Base-by-base conservation (phyloP, 1,139 yeast species). In the Pichia sp. region DNA sequence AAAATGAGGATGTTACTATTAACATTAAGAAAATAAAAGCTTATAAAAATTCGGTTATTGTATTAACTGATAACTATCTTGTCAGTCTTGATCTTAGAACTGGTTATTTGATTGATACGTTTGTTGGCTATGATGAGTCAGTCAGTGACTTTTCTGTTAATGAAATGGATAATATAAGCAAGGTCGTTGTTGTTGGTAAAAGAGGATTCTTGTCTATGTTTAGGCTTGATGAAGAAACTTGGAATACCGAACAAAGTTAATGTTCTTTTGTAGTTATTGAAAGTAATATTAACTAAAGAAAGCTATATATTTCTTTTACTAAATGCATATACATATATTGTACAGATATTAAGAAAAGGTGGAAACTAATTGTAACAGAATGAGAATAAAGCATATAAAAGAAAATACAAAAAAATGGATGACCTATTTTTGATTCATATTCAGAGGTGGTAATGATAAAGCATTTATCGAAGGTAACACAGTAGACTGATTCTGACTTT, bases 401-500 rank as follows among this genome's bases (percentile, higher is more conserved):
- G 30, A 46, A 36, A 31, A 31, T 10, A 41, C 19, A 16, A 26
- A 8, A 34, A 45, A 26, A 29, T n/a, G 47, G 26, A n/a, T 26
- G 34, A 11, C 34, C 23, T n/a, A n/a, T 16, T 32, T 38, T 54
- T 64, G 66, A 41, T 59, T 63, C 61, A 64, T 60, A 53, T 64
- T 64, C 8, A 66, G 53, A 8, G 70, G 69, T 8, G 70, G 71
- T 50, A 67, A 54, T 7, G 69, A 62, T 45, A 67, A 57, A 36
- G 63, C 65, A 53, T 64, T 64, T 40, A 66, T 64, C 4, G 67
- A 60, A 6, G 69, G 69, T 31, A 65, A 52, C 46, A 57, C 54
- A 16, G 61, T 61, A 8, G 45, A 8, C 45, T 50, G 48, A 11
- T 26, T 44, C 45, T 51, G 55, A 19, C 23, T 29, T 16, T 48